Evolutionary conservation across 2,329 filamentous ascomycete species (phyloP), one percentile per base, ranked within the genome.

Genomic region (Teratosphaeria gauchensis): DNA sequence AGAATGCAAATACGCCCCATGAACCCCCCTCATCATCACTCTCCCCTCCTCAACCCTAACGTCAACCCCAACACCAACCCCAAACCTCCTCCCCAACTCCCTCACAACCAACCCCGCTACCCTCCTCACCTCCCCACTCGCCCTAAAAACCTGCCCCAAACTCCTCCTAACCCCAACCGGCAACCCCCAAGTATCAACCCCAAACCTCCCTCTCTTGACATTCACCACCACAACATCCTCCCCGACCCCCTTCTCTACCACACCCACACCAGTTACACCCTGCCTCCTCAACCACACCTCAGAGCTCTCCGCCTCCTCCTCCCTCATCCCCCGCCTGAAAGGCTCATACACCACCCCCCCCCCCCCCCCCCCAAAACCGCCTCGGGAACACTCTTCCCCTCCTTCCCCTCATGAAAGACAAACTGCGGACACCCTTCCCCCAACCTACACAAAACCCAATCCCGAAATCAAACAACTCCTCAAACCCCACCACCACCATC

Each of bases 1-100:
- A 1, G 72, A 74, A 21, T 72, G 67, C 33, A 77, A 59, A 61
- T 76, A 72, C 0, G 71, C 75, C 21, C 74, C 75, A 51, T 73
- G 72, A n/a, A 19, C 12, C 11, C 38, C 38, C 2, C 16, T 2
- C 38, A 16, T 35, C 24, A 28, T 28, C 24, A 28, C 24, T n/a
- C 24, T 2, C 24, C 33, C 33, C 6, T 6, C 33, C 12, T 1
- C 38, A 4, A 6, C 16, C 16, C 38, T n/a, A n/a, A n/a, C n/a
- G n/a, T n/a, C n/a, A n/a, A n/a, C n/a, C n/a, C n/a, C n/a, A n/a
- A 16, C n/a, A n/a, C n/a, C n/a, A n/a, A n/a, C 38, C 16, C 38
- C 38, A 46, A 46, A 46, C 12, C 12, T 19, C 38, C 38, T 46
- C 38, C 38, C 38, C 38, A 46, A 46, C 12, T 6, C 38, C 38